Evolutionary conservation across 2,329 filamentous ascomycete genomes (phyloP).

Genomic region (Trichoderma pleuroti): DNA sequence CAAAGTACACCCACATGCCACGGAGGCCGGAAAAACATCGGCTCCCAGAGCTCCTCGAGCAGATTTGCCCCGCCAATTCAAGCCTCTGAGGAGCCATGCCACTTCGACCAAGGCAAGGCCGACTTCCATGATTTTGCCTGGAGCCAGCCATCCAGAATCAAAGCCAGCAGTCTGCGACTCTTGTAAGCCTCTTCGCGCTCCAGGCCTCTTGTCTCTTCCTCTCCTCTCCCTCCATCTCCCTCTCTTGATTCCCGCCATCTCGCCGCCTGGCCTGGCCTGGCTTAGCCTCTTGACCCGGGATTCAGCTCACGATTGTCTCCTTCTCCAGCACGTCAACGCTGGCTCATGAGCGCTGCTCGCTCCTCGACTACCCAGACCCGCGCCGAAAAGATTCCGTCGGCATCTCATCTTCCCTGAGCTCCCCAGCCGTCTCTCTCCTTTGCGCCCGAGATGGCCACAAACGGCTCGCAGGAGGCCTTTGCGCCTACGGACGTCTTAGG

Average conservation of each 20-base stretch:
- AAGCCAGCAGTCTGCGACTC: constrained; percentile 1
- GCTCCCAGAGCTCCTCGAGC: not conserved
- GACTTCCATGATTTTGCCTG: constrained; percentile 19
- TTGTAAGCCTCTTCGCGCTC: not conserved
- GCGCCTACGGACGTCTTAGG: constrained; percentile 72
- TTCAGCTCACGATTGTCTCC: not conserved
- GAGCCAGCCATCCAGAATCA: constrained; percentile 17
- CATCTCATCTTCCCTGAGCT: not conserved
- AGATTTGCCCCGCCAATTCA: constrained; percentile 20
- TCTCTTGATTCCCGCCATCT: not conserved
- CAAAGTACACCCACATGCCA: not conserved
- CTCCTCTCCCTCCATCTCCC: not conserved
- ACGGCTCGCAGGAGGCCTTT: constrained; percentile 66
- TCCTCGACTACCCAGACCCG: constrained; percentile 23
- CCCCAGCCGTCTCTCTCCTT: not conserved
- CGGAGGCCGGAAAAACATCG: constrained; percentile 33
- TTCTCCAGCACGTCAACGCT: constrained; percentile 7
- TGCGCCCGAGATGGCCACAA: constrained; percentile 59
- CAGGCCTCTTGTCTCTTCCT: not conserved
- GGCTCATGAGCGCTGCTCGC: constrained; percentile 27
- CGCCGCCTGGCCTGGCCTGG: not conserved
- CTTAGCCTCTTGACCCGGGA: not conserved
- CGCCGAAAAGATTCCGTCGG: constrained; percentile 19
- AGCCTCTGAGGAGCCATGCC: constrained; percentile 14
- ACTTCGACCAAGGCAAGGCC: constrained; percentile 18